Evolutionary conservation across 768 basidiomycete species (phyloP).

Genomic region (Suillus decipiens): DNA sequence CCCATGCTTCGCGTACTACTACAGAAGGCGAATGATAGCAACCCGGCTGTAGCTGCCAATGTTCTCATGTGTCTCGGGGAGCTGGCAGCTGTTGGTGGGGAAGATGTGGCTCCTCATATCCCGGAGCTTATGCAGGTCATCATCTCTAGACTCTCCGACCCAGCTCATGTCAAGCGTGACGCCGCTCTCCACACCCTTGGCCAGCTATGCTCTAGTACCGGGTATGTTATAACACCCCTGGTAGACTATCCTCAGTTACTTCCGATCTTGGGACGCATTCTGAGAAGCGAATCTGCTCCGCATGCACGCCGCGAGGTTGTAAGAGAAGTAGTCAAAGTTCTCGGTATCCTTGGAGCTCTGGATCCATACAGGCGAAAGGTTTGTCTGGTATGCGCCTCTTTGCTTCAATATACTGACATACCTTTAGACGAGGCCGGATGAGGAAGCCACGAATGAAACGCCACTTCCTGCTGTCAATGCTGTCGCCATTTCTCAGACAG

Average conservation of each 20-base stretch:
- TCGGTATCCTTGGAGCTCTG: conserved; percentile 93
- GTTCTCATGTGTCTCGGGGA: conserved; percentile 95
- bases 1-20: conserved; percentile 94
- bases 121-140: conserved; percentile 89
- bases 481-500: conserved; percentile 66
- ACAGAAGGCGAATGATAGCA: conserved; percentile 83
- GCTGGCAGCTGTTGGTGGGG: conserved; percentile 89
- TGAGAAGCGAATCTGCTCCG: conserved; percentile 75
- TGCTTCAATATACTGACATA: conserved; percentile 12
- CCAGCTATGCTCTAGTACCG: conserved; percentile 93
- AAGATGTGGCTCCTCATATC: conserved; percentile 83
- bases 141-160: conserved; percentile 86
- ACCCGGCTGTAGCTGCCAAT: conserved; percentile 87
- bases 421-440: conserved; percentile 57
- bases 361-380: conserved; percentile 97
- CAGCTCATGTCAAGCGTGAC: conserved; percentile 85
- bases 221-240: conserved; percentile 90
- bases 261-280: conserved; percentile 79
- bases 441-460: conserved; percentile 63
- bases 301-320: conserved; percentile 84
- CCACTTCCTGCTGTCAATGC: conserved; percentile 63
- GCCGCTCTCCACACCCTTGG: conserved; percentile 93
- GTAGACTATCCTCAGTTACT: conserved; percentile 90
- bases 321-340: conserved; percentile 90
- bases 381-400: conserved; percentile 17